Evolutionary conservation across 768 basidiomycete genomes (phyloP).

Genomic region (Guyanaporus albipodus): DNA sequence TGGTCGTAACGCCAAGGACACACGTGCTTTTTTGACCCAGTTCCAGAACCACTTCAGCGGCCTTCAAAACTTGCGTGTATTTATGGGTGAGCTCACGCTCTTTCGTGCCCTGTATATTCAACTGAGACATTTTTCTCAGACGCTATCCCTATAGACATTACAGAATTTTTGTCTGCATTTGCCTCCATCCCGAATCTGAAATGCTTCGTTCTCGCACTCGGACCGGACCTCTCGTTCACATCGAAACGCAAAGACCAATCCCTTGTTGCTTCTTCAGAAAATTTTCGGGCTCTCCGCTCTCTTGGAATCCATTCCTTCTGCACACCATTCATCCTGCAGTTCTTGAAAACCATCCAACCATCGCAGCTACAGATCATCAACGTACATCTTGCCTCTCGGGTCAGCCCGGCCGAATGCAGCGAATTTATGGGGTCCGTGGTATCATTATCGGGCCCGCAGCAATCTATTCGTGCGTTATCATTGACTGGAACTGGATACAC

Average conservation of each 20-base stretch:
- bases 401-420: constrained; percentile 4
- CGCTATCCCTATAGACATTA: constrained; percentile 13
- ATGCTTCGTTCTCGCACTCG: constrained; percentile 17
- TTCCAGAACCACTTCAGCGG: constrained; percentile 10
- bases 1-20: constrained; percentile 14
- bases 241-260: constrained; percentile 7
- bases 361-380: constrained; percentile 15
- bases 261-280: not conserved
- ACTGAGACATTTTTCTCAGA: not conserved
- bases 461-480: constrained; percentile 7
- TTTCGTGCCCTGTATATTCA: no score
- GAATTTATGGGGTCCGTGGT: constrained; percentile 5
- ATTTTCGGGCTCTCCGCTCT: constrained; percentile 9
- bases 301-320: constrained; percentile 17
- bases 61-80: constrained; percentile 13
- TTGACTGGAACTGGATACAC: constrained; percentile 11
- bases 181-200: constrained; percentile 15
- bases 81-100: constrained; percentile 14
- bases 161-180: constrained; percentile 12
- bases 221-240: constrained; percentile 7
- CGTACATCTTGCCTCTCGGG: constrained; percentile 11
- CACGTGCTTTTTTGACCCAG: constrained; percentile 8
- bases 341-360: constrained; percentile 7
- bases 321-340: not conserved
- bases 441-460: constrained; percentile 7